Percentiles rank a stretch among this genome's conserved stretches.
Conservation (phyloP, 331 rosid genomes). For the Arachis monticola region DNA sequence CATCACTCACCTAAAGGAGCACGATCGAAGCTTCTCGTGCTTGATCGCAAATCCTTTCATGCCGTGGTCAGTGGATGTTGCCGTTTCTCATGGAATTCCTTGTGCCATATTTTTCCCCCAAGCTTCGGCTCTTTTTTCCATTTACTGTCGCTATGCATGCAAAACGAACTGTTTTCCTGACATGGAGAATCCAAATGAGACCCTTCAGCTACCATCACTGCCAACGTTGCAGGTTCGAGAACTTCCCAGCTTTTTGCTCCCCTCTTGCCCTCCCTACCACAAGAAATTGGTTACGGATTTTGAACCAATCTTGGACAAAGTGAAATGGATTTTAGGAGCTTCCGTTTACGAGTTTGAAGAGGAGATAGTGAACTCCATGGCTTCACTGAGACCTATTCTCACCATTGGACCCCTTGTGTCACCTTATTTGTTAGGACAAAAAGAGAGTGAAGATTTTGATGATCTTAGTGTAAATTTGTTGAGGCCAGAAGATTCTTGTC, state of each 20-base stretch:
- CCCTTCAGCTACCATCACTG: slow-evolving; percentile 38
- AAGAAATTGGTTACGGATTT: slow-evolving; percentile 10
- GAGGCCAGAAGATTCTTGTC: no score
- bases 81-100: slow-evolving; percentile 36
- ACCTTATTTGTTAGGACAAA: slow-evolving; percentile 41
- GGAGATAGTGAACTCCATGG: slow-evolving; percentile 43
- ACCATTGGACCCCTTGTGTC: slow-evolving; percentile 57
- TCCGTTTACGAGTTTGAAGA: slow-evolving; percentile 51
- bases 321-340: slow-evolving; percentile 46
- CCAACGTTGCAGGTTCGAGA: slow-evolving; percentile 37
- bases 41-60: slow-evolving; percentile 45
- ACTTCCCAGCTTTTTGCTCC: slow-evolving; percentile 48
- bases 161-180: slow-evolving; percentile 24
- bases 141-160: slow-evolving; percentile 35
- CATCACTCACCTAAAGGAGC: not conserved
- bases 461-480: no score
- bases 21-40: slow-evolving; percentile 33
- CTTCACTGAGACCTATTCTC: slow-evolving; percentile 25
- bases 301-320: slow-evolving; percentile 8
- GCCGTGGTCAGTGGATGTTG: slow-evolving; percentile 48
- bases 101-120: slow-evolving; percentile 58
- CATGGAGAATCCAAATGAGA: slow-evolving; percentile 30
- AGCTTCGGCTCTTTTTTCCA: slow-evolving; percentile 49
- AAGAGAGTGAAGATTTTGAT: not conserved
- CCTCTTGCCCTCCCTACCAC: slow-evolving; percentile 24